Conservation (phyloP, 177 flowering plant species). For the Tripterygium wilfordii region DNA sequence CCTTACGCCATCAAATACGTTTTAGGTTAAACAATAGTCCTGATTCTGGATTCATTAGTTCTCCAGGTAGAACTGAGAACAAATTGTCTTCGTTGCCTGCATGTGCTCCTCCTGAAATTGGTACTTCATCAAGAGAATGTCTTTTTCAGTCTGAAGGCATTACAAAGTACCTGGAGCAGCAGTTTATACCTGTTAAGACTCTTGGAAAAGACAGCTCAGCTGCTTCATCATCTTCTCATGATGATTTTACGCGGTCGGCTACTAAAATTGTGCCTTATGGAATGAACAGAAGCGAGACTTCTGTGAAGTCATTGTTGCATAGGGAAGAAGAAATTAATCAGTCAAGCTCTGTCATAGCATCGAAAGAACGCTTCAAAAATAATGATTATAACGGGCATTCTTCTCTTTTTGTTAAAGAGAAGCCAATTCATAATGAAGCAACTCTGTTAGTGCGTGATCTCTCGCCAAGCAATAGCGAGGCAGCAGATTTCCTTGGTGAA, state of each 20-base stretch:
- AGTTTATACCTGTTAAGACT: constrained; percentile 9
- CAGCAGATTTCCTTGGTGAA: constrained; percentile 14
- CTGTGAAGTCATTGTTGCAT: constrained; percentile 7
- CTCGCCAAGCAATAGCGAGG: constrained; percentile 14
- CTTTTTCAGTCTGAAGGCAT: constrained; percentile 14
- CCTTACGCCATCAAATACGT: background rate
- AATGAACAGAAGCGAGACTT: constrained; percentile 6
- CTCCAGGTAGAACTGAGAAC: constrained; percentile 9
- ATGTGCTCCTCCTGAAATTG: constrained; percentile 13
- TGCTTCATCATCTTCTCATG: constrained; percentile 13
- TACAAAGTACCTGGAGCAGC: constrained; percentile 7
- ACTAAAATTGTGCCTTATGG: constrained; percentile 14
- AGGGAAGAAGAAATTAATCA: constrained; percentile 8
- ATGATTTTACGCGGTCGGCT: constrained; percentile 18
- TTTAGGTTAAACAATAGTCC: constrained; percentile 10
- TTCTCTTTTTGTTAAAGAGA: constrained; percentile 17
- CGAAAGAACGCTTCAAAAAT: constrained; percentile 14
- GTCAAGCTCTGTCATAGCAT: constrained; percentile 7
- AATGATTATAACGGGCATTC: constrained; percentile 14
- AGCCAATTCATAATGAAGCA: constrained; percentile 11
- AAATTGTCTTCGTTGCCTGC: constrained; percentile 5
- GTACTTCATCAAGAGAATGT: constrained; percentile 7
- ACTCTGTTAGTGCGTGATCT: constrained; percentile 13
- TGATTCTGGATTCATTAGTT: constrained; percentile 10
- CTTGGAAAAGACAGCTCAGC: constrained; percentile 14